Conservation (phyloP, 768 basidiomycete species). For the Suillus placidus region DNA sequence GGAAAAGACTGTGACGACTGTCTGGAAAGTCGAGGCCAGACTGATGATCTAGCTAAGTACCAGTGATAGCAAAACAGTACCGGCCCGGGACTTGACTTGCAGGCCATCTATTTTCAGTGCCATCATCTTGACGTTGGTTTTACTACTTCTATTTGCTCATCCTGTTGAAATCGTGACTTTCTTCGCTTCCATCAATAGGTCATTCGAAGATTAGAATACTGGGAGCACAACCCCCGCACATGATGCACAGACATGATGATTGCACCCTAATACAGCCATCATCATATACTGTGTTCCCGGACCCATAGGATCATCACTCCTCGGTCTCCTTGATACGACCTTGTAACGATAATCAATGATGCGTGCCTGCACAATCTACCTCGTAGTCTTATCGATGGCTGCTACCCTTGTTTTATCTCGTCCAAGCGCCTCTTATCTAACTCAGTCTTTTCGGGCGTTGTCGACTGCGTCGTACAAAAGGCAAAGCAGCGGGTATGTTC, state of each 20-base stretch:
- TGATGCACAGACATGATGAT: not conserved
- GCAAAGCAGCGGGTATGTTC: constrained; percentile 21
- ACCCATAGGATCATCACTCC: not conserved
- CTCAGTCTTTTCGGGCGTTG: constrained; percentile 5
- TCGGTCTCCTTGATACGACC: not conserved
- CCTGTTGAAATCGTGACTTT: too few relatives aligned
- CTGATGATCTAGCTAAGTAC: too few relatives aligned
- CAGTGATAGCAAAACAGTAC: too few relatives aligned
- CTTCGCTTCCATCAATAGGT: too few relatives aligned
- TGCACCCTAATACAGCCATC: too few relatives aligned
- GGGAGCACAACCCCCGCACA: not conserved
- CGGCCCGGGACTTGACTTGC: not conserved
- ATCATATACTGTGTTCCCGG: not conserved
- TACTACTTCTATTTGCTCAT: too few relatives aligned
- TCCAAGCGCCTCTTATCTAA: constrained; percentile 9
- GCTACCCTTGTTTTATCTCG: constrained; percentile 10
- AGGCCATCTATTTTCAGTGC: not conserved
- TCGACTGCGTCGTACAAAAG: constrained; percentile 16
- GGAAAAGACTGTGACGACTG: too few relatives aligned
- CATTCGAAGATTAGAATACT: too few relatives aligned
- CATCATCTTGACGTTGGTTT: too few relatives aligned
- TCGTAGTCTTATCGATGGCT: constrained; percentile 13
- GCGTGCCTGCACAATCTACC: constrained; percentile 10
- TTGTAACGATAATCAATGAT: constrained; percentile 17
- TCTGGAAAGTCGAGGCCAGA: too few relatives aligned